Evolutionary conservation across 148 eudicot genomes (phyloP).

Genomic region (Rhododendron vialii): DNA sequence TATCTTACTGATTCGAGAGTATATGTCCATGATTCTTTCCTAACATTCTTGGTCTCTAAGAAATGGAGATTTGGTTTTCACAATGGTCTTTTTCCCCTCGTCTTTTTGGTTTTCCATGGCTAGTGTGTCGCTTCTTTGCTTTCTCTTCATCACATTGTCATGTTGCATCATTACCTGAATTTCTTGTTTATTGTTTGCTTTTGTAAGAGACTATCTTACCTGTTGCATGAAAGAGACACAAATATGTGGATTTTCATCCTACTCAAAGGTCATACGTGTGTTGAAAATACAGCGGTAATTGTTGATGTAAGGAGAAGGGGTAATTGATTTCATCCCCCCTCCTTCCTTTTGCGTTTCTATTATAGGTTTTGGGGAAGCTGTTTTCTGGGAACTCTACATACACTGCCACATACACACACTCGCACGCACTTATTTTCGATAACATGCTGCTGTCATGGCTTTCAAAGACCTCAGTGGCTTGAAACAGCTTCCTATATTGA

Average conservation of each 20-base stretch:
- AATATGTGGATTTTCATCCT: not conserved
- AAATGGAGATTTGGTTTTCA: not conserved
- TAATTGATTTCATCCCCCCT: not conserved
- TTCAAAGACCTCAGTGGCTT: constrained; percentile 32
- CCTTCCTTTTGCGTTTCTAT: not conserved
- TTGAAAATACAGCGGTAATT: not conserved
- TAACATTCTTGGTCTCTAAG: not conserved
- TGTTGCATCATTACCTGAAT: not conserved
- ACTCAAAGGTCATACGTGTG: not conserved
- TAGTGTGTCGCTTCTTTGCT: not conserved
- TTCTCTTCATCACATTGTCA: not conserved
- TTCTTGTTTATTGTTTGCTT: not conserved
- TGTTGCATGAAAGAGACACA: not conserved
- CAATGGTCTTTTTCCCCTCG: not conserved
- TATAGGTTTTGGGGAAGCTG: constrained; percentile 47
- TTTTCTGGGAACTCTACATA: not conserved
- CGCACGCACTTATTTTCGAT: not conserved
- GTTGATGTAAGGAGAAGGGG: not conserved
- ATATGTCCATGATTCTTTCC: not conserved
- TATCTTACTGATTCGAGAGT: not conserved
- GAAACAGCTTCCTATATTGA: constrained; percentile 69
- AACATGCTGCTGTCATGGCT: constrained; percentile 23
- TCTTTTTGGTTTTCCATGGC: not conserved
- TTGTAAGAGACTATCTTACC: not conserved
- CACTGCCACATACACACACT: constrained; percentile 22